A percentile compares a stretch with the other conserved stretches of the same genome.
Conservation (phyloP, 2,329 filamentous ascomycete species). For the Aspergillus sp. region DNA sequence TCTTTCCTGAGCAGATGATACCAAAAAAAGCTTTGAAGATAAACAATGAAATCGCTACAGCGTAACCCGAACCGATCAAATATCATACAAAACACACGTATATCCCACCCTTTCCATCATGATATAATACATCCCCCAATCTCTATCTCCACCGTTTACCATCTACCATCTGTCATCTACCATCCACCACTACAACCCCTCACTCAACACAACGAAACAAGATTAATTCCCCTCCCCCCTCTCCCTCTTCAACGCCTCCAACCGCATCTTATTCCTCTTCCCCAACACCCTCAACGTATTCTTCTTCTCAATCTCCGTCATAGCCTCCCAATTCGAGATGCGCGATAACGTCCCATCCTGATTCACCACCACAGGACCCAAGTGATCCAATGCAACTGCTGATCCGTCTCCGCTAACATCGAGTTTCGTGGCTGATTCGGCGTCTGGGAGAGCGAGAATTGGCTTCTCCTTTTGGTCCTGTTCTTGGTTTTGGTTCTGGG, state of each 20-base stretch:
- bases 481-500: slow-evolving; percentile 10
- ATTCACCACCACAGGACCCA: slow-evolving; percentile 75
- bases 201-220: no score
- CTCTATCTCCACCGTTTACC: no score
- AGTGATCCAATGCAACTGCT: slow-evolving; percentile 62
- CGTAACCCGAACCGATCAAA: no score
- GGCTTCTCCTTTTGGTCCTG: slow-evolving; percentile 13
- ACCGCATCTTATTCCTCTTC: slow-evolving; percentile 66
- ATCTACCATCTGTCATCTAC: not conserved
- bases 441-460: slow-evolving; percentile 71
- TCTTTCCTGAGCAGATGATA: no score
- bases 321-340: slow-evolving; percentile 71
- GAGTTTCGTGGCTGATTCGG: slow-evolving; percentile 84
- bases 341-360: slow-evolving; percentile 69
- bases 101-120: not conserved
- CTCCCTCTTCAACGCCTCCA: slow-evolving; percentile 56
- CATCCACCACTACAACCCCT: not conserved
- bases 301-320: slow-evolving; percentile 67
- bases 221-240: slow-evolving; percentile 4
- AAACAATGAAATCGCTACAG: not conserved
- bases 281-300: slow-evolving; percentile 68
- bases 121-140: not conserved
- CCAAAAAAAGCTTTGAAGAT: no score
- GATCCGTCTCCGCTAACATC: slow-evolving; percentile 55
- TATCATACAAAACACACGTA: not conserved